These are phyloP conservation scores for Calocera viscosa DNA, from an alignment of 768 basidiomycete species.

Conservation along the genomic window DNA sequence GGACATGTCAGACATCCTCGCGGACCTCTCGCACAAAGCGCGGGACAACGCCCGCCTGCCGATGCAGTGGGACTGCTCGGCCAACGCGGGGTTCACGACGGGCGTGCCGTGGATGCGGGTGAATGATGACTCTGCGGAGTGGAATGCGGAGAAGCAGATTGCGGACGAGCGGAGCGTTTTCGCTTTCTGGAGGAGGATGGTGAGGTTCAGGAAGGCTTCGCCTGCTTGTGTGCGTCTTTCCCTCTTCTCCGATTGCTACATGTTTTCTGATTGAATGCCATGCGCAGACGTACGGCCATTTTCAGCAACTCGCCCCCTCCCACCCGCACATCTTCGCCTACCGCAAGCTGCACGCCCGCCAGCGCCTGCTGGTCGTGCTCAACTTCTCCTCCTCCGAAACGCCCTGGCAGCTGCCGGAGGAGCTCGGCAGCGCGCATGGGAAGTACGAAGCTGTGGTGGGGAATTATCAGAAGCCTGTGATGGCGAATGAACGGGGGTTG, in stretches of 20 bases:
- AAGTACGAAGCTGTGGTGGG: not conserved
- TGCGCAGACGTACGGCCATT: slow-evolving; percentile 48
- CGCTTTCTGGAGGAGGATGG: slow-evolving; percentile 48
- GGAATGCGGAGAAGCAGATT: slow-evolving; percentile 44
- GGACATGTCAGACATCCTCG: slow-evolving; percentile 51
- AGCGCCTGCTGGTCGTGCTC: not conserved
- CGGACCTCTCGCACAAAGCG: slow-evolving; percentile 46
- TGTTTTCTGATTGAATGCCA: not conserved
- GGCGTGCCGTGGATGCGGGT: slow-evolving; percentile 61
- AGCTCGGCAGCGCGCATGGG: not conserved
- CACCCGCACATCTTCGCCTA: slow-evolving; percentile 47
- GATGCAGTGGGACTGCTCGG: slow-evolving; percentile 52
- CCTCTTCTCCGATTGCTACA: not conserved
- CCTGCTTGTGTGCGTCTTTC: slow-evolving; percentile 38
- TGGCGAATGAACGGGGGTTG: not conserved
- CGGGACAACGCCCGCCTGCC: slow-evolving; percentile 61
- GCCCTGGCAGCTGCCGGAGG: not conserved
- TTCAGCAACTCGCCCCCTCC: slow-evolving; percentile 35
- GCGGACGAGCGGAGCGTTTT: slow-evolving; percentile 41
- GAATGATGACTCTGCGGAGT: slow-evolving; percentile 50
- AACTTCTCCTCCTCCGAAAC: not conserved
- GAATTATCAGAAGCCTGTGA: not conserved
- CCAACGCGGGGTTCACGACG: slow-evolving; percentile 52
- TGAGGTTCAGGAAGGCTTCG: slow-evolving; percentile 42
- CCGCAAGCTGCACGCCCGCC: slow-evolving; percentile 7